Conservation (phyloP, 2,329 filamentous ascomycete species). For the Stagonosporopsis chrysanthemi region DNA sequence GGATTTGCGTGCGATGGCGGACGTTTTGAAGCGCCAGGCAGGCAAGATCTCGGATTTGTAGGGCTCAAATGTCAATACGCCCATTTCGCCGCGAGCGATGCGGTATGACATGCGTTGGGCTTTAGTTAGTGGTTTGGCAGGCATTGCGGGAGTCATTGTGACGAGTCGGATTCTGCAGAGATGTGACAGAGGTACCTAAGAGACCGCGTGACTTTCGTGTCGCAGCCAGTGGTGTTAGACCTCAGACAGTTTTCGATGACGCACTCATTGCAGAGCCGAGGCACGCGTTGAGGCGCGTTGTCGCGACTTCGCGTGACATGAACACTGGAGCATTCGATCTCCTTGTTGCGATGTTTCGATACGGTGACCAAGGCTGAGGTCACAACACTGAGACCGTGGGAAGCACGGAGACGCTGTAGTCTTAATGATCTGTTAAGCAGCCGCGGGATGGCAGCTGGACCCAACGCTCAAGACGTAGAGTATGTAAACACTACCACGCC, state of each 20-base stretch:
- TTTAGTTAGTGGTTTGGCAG: constrained; percentile 29
- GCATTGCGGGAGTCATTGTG: constrained; percentile 6
- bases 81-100: constrained; percentile 67
- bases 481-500: not conserved
- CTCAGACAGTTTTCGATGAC: constrained; percentile 10
- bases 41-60: constrained; percentile 69
- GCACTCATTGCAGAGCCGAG: constrained; percentile 27
- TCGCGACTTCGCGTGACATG: constrained; percentile 19
- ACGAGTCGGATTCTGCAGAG: not conserved
- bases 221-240: not conserved
- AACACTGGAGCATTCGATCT: not conserved
- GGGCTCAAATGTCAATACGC: constrained; percentile 68
- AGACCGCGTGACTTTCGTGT: not conserved
- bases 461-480: not conserved
- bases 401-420: not conserved
- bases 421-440: not conserved
- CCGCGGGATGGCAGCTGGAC: not conserved
- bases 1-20: constrained; percentile 60
- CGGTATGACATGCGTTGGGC: constrained; percentile 60
- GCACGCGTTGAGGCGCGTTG: constrained; percentile 22
- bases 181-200: not conserved
- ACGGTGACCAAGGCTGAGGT: not conserved
- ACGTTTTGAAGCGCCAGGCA: constrained; percentile 66
- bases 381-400: not conserved
- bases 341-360: not conserved